These are phyloP conservation scores for Melanomma pulvis-pyrius DNA, from an alignment of 495 filamentous ascomycete genomes.

Conservation along the genomic window DNA sequence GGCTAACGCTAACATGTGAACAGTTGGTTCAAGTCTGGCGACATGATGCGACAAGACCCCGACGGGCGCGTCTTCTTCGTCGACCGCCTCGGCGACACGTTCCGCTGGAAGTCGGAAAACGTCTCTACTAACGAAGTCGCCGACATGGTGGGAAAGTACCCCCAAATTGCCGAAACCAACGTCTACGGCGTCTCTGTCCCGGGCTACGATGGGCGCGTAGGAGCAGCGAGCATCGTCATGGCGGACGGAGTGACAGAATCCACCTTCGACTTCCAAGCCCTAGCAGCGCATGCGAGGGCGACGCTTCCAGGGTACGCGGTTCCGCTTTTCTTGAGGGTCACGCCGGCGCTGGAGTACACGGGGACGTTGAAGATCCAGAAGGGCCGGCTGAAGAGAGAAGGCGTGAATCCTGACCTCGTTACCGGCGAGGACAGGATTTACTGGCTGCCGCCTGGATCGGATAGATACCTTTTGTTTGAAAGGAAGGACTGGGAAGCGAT, in stretches of 20 bases:
- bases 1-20: neutral
- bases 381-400: conserved; percentile 33
- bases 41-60: conserved; percentile 30
- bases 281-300: conserved; percentile 38
- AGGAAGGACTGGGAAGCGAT: conserved; percentile 40
- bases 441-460: conserved; percentile 38
- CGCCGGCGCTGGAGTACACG: conserved; percentile 38
- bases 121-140: conserved; percentile 46
- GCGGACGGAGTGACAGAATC: conserved; percentile 23
- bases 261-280: conserved; percentile 26
- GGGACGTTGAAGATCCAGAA: conserved; percentile 40
- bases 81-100: conserved; percentile 82
- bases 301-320: conserved; percentile 44
- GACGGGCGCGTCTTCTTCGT: conserved; percentile 38
- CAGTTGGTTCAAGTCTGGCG: conserved; percentile 39
- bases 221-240: conserved; percentile 34
- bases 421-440: conserved; percentile 35
- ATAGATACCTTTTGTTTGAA: conserved; percentile 40
- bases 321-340: conserved; percentile 43
- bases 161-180: conserved; percentile 44
- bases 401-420: conserved; percentile 31
- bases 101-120: conserved; percentile 91
- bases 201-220: conserved; percentile 31
- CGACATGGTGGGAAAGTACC: conserved; percentile 42
- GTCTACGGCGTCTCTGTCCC: conserved; percentile 46